These are phyloP conservation scores for Cladosporium sp. DNA, from an alignment of 2,329 filamentous ascomycete species.

Conservation along the genomic window DNA sequence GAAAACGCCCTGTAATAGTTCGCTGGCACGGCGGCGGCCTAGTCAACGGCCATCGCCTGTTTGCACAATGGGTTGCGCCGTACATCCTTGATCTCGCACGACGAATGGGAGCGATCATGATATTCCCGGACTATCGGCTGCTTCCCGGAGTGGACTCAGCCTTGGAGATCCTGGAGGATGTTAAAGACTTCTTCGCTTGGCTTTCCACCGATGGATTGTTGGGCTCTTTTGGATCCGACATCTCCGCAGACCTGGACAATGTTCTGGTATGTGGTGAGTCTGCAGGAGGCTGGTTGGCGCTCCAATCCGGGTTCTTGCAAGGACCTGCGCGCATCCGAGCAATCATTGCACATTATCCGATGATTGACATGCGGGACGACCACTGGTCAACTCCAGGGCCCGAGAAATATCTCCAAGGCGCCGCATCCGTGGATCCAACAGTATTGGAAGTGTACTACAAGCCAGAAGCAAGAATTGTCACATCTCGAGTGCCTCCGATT, in stretches of 20 bases:
- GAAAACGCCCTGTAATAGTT: constrained; percentile 38
- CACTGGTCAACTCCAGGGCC: constrained; percentile 19
- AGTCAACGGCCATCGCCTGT: constrained; percentile 13
- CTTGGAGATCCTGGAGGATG: constrained; percentile 44
- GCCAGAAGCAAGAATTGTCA: constrained; percentile 14
- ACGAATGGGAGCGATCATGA: constrained; percentile 39
- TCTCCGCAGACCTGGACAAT: constrained; percentile 23
- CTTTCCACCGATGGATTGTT: constrained; percentile 19
- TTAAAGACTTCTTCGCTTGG: constrained; percentile 48
- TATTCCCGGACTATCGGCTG: constrained; percentile 49
- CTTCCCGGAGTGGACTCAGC: constrained; percentile 44
- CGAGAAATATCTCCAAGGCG: constrained; percentile 11
- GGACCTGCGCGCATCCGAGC: constrained; percentile 23
- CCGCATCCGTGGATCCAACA: constrained; percentile 6
- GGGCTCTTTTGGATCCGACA: neutral
- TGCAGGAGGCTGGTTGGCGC: constrained; percentile 36
- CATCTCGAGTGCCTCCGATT: constrained; percentile 11
- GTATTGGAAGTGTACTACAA: constrained; percentile 5
- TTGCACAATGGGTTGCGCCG: constrained; percentile 17
- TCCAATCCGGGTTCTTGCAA: constrained; percentile 25
- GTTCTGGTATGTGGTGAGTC: constrained; percentile 34
- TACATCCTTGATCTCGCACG: constrained; percentile 39
- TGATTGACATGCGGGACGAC: constrained; percentile 23
- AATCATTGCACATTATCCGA: constrained; percentile 31
- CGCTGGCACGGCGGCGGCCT: constrained; percentile 44